These are phyloP conservation scores for Trichoderma pleuroti DNA, from an alignment of 2,329 filamentous ascomycete genomes.

Conservation along the genomic window DNA sequence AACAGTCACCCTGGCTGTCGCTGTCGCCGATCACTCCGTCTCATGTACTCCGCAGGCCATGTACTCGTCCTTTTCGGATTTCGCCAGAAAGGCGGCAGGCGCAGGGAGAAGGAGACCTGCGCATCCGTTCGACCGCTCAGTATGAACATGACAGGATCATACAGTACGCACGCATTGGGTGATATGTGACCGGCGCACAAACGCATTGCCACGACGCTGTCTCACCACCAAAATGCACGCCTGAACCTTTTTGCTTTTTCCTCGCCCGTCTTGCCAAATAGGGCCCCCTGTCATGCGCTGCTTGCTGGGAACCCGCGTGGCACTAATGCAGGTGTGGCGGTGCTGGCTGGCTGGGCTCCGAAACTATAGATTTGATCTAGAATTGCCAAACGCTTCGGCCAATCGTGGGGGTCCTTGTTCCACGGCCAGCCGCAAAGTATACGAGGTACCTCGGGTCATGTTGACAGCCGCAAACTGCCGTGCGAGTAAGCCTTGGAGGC, in stretches of 20 bases:
- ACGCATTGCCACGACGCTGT: background rate
- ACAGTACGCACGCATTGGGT: background rate
- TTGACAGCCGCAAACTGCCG: background rate
- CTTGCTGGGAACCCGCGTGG: conserved; percentile 18
- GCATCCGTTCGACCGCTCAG: background rate
- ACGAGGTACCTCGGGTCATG: background rate
- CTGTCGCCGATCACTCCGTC: background rate
- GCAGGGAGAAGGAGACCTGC: background rate
- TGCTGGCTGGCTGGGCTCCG: conserved; percentile 23
- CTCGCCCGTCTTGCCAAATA: background rate
- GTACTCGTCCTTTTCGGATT: background rate
- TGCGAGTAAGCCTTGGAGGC: background rate
- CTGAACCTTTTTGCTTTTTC: background rate
- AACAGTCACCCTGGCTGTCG: background rate
- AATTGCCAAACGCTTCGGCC: conserved; percentile 15
- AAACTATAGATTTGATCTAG: conserved; percentile 17
- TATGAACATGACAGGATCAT: background rate
- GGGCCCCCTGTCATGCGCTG: conserved; percentile 8
- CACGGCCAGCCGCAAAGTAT: background rate
- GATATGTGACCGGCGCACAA: background rate
- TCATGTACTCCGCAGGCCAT: too few species aligned
- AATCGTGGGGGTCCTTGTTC: conserved; percentile 14
- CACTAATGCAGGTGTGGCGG: conserved; percentile 40
- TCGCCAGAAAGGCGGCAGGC: background rate
- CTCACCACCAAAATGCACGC: background rate